Conservation (phyloP, 2,329 filamentous ascomycete genomes). For the Monilinia polystroma region DNA sequence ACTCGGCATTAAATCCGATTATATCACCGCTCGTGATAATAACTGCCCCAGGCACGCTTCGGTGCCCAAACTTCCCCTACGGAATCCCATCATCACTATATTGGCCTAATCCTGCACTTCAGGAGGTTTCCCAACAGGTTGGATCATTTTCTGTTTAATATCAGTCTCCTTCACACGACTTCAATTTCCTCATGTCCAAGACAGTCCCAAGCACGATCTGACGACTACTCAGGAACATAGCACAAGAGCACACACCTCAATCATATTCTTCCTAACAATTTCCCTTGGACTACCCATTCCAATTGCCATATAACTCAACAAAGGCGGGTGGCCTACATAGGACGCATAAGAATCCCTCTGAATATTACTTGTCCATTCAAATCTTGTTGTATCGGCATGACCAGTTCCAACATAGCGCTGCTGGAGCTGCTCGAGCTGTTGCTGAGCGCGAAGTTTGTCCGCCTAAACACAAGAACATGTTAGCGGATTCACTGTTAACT, state of each 20-base stretch:
- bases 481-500: neutral
- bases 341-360: conserved; percentile 88
- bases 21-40: neutral
- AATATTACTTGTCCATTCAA: conserved; percentile 97
- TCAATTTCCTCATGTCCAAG: neutral
- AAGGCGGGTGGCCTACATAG: conserved; percentile 84
- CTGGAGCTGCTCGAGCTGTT: conserved; percentile 96
- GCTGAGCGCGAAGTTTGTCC: conserved; percentile 95
- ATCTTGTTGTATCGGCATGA: conserved; percentile 93
- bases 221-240: neutral
- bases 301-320: conserved; percentile 85
- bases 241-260: conserved; percentile 57
- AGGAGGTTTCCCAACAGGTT: conserved; percentile 64
- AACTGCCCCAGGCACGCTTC: neutral
- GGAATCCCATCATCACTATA: neutral
- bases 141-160: conserved; percentile 60
- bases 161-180: conserved; percentile 20
- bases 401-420: conserved; percentile 95
- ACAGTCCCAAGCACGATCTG: no score
- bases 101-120: conserved; percentile 51
- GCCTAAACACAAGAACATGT: conserved; percentile 54
- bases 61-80: neutral
- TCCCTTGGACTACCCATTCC: conserved; percentile 83
- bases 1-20: neutral
- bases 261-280: conserved; percentile 75